Percentiles rank a stretch among this genome's conserved stretches.
These are phyloP conservation scores for Crotalaria pallida DNA, from an alignment of 306 rosid genomes.

Conservation along the genomic window DNA sequence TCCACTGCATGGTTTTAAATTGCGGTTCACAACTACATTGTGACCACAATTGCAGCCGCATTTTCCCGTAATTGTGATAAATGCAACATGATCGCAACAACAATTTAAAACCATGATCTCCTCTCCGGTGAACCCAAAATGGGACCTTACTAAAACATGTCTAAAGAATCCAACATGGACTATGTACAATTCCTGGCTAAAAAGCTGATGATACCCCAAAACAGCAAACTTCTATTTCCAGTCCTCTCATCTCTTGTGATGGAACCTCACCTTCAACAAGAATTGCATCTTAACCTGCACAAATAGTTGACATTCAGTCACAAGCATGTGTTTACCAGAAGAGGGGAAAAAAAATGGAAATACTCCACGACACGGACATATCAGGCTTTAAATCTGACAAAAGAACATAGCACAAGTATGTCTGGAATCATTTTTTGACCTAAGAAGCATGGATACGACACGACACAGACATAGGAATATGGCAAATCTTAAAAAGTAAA, in stretches of 20 bases:
- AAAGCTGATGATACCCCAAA: slow-evolving; percentile 25
- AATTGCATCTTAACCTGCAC: slow-evolving; percentile 90
- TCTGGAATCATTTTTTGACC: not conserved
- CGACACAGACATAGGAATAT: too few relatives aligned
- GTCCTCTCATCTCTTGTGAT: slow-evolving; percentile 69
- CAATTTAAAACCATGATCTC: too few relatives aligned
- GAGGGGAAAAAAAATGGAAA: not conserved
- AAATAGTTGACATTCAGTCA: slow-evolving; percentile 20
- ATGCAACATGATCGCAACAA: too few relatives aligned
- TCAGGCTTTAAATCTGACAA: not conserved
- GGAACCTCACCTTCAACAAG: slow-evolving; percentile 89
- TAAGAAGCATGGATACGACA: too few relatives aligned
- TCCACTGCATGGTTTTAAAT: not conserved
- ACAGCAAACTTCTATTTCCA: slow-evolving; percentile 19
- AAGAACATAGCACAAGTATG: not conserved
- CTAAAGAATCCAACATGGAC: slow-evolving; percentile 12
- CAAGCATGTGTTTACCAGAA: not conserved
- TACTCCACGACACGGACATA: too few relatives aligned
- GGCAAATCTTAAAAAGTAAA: too few relatives aligned
- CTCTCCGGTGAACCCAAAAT: slow-evolving; percentile 35
- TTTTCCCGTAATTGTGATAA: too few relatives aligned
- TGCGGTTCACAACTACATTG: too few relatives aligned
- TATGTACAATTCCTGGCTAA: slow-evolving; percentile 22
- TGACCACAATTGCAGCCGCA: too few relatives aligned
- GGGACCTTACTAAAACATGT: slow-evolving; percentile 42